Conservation (phyloP, 352 stramenopile species). For the Pythium aristosporum region DNA sequence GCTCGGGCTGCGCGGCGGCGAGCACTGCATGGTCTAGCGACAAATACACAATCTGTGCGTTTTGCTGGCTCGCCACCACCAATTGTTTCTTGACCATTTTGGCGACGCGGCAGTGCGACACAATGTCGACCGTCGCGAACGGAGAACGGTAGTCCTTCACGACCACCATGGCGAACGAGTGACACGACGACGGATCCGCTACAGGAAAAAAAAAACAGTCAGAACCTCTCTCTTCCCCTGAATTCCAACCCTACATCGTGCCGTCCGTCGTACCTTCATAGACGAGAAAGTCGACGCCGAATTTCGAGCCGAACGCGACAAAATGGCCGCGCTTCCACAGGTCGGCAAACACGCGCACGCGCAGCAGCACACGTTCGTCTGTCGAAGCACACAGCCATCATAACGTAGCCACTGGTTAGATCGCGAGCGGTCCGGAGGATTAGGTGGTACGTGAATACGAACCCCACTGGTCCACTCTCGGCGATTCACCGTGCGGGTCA, state of each 20-base stretch:
- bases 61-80: conserved; percentile 43
- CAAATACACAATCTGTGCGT: conserved; percentile 47
- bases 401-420: too few species aligned
- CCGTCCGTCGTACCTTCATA: conserved; percentile 52
- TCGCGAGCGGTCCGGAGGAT: neutral
- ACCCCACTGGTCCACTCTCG: neutral
- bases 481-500: neutral
- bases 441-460: neutral
- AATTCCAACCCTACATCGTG: too few species aligned
- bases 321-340: conserved; percentile 65
- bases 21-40: conserved; percentile 62
- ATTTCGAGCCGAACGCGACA: conserved; percentile 78
- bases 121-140: conserved; percentile 51
- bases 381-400: neutral
- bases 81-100: conserved; percentile 79
- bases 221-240: neutral
- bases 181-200: conserved; percentile 40
- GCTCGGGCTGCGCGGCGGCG: conserved; percentile 36
- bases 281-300: conserved; percentile 77
- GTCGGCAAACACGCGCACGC: conserved; percentile 58
- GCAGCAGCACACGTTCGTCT: conserved; percentile 17
- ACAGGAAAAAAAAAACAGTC: neutral
- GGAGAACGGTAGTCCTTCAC: conserved; percentile 44
- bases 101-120: conserved; percentile 61
- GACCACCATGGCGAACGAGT: conserved; percentile 54